Evolutionary conservation across 768 basidiomycete genomes (phyloP).

Genomic region (Tylopilus plumbeoviolaceoides): DNA sequence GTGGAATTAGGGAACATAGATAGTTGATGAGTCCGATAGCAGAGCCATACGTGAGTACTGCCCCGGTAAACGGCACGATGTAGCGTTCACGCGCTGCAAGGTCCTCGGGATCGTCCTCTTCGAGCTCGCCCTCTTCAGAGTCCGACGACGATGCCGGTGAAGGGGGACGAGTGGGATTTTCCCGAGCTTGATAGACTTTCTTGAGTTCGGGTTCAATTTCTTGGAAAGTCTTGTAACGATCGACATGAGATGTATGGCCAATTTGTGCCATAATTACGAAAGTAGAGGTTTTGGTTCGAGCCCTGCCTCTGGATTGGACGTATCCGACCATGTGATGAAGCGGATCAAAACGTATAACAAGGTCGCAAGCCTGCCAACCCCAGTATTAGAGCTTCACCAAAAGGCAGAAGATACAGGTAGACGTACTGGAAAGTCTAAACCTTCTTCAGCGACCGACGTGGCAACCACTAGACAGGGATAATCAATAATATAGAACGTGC

Average conservation of each 20-base stretch:
- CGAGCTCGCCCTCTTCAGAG: constrained; percentile 34
- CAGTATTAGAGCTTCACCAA: neutral
- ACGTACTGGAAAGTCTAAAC: constrained; percentile 80
- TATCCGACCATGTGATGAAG: constrained; percentile 83
- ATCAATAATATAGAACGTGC: neutral
- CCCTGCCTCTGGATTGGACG: constrained; percentile 85
- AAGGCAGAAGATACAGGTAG: neutral
- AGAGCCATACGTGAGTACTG: constrained; percentile 75
- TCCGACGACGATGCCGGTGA: constrained; percentile 26
- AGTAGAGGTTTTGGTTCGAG: constrained; percentile 68
- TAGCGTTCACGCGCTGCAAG: constrained; percentile 68
- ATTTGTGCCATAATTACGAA: constrained; percentile 80
- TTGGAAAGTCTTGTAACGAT: constrained; percentile 55
- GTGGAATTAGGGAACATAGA: constrained; percentile 74
- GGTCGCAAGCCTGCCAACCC: constrained; percentile 69
- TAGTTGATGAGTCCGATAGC: constrained; percentile 67
- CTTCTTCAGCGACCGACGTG: constrained; percentile 89
- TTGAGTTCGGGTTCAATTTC: constrained; percentile 63
- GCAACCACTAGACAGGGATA: constrained; percentile 53
- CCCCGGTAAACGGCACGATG: constrained; percentile 67
- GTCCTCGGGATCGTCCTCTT: constrained; percentile 51
- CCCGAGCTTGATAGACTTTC: constrained; percentile 53
- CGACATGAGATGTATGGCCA: constrained; percentile 49
- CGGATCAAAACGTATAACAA: constrained; percentile 82
- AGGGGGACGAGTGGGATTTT: constrained; percentile 29